Base-by-base conservation (phyloP, 169 alveolate species). In the Plasmodium relictum region DNA sequence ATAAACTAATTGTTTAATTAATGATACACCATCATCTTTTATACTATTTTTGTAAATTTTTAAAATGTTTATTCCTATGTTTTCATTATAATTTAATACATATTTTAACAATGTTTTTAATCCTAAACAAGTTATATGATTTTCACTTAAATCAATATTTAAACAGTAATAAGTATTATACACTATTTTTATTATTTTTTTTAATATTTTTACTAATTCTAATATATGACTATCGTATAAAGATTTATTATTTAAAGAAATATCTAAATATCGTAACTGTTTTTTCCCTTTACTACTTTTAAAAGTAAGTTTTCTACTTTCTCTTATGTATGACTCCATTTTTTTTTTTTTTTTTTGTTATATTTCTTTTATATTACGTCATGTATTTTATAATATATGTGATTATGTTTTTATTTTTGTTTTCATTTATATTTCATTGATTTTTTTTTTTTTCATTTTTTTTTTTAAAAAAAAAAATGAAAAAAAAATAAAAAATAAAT, bases 251-350 rank as follows among this genome's bases (percentile, higher is more conserved):
- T 85, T 85, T 26, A 85, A 63, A 22, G 74, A 69, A 24, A 85
- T 71, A n/a, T 85, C 92, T 20, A 85, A 61, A 50, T 85, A 69
- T 12, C 87, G 20, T 12, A 70, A 42, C 9, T 69, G 16, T 41
- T 69, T 85, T 68, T 85, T 85, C 12, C 92, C 92, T 16, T 71
- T 71, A 52, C 24, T 54, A 41, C 45, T 48, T 52, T 85, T 85
- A 62, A 63, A 71, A 52, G 92, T 70, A 20, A 85, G 85, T 42
- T 85, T 85, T 45, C 59, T 85, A 31, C 74, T 85, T 52, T 85
- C 92, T 31, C 92, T 42, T 24, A 85, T 85, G 22, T 85, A 85
- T 6, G 66, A 42, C 59, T 85, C 92, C 92, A 85, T 85, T 76
- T 48, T 31, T 14, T 39, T 37, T 20, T 20, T 58, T 66, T 66